Evolutionary conservation across 2,329 filamentous ascomycete genomes (phyloP), one percentile per base, ranked within the genome.

Genomic region (Monilinia aucupariae): DNA sequence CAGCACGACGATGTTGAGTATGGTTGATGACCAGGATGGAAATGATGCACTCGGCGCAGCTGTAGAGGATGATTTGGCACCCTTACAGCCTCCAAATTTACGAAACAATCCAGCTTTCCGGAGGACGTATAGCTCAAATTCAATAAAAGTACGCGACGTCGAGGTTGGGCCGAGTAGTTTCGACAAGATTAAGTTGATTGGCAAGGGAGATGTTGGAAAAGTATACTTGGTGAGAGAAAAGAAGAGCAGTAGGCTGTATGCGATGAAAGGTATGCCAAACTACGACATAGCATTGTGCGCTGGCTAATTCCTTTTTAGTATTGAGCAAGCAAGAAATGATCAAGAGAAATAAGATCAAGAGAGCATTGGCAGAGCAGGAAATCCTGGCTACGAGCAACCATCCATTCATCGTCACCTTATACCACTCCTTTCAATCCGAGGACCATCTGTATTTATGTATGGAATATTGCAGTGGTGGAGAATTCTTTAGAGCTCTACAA

Each of bases 281-380:
- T 12, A 41, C 22, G 55, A 48, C 52, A 1, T 15, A 30, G 15
- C 4, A 20, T 9, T n/a, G 25, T 50, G 13, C 27, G 22, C 8
- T 53, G 49, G 59, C 68, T 74, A 64, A 68, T 66, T 52, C 71
- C 77, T 30, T 59, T 60, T 20, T 74, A 97, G 94, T 99, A 7
- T 76, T 99, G 76, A 97, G 92, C 82, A 99, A 99, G 79, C 97
- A 97, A 81, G 94, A 99, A 77, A 99, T 99, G 94, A 99, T 99
- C 78, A 99, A 99, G 81, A 89, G 94, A 64, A 99, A 99, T 82
- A 99, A 99, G 83, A 99, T 99, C 79, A 99, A 99, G 83, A 87
- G 94, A 74, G 94, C 94, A 17, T 82, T 99, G 70, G 94, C 94
- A 45, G 94, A 99, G 78, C 94, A 97, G 75, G 94, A 99, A 76